Evolutionary conservation across 106 monocot genomes (phyloP).

Genomic region (Apostasia shenzhenica): DNA sequence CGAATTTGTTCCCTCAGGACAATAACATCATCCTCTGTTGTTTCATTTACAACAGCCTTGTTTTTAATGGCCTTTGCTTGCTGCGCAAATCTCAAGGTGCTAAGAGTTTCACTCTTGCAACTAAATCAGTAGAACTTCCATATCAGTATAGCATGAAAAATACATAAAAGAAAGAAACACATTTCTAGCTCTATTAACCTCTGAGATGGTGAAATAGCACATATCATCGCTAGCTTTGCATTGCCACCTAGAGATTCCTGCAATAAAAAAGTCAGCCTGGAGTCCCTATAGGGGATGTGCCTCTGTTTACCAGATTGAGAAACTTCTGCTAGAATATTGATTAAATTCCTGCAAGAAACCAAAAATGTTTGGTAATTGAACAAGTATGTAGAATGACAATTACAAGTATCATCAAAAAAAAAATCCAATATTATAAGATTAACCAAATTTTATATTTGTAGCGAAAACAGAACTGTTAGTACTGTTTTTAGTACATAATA

Average conservation of each 20-base stretch:
- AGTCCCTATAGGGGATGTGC: slow-evolving; percentile 88
- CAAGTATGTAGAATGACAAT: too few relatives aligned
- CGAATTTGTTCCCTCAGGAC: slow-evolving; percentile 74
- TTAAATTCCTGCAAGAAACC: slow-evolving; percentile 52
- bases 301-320: slow-evolving; percentile 80
- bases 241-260: slow-evolving; percentile 97
- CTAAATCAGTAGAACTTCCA: slow-evolving; percentile 23
- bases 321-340: slow-evolving; percentile 78
- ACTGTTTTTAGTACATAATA: too few relatives aligned
- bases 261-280: slow-evolving; percentile 77
- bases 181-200: slow-evolving; percentile 33
- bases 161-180: background rate
- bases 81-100: slow-evolving; percentile 85
- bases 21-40: slow-evolving; percentile 73
- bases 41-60: slow-evolving; percentile 81
- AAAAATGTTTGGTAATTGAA: too few relatives aligned
- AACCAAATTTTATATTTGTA: too few relatives aligned
- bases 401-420: too few relatives aligned
- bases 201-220: slow-evolving; percentile 71
- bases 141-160: slow-evolving; percentile 2
- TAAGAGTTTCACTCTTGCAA: slow-evolving; percentile 74
- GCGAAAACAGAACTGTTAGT: too few relatives aligned
- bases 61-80: slow-evolving; percentile 82
- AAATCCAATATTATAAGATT: too few relatives aligned
- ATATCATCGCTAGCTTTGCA: slow-evolving; percentile 88